Percentiles rank a stretch among this genome's conserved stretches.
Conservation (phyloP, 140 eudicot genomes). For the Flaveria floridana region DNA sequence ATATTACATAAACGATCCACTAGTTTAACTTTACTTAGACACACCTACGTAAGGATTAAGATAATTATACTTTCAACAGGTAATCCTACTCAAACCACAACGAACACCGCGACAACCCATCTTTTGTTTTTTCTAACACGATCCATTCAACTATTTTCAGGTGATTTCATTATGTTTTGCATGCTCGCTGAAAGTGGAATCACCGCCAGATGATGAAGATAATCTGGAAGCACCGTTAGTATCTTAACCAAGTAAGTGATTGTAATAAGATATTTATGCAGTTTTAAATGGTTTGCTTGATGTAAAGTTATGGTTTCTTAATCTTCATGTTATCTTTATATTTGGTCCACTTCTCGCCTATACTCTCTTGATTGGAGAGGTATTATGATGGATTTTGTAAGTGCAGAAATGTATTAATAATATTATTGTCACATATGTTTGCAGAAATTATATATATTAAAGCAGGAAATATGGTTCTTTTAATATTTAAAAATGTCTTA, state of each 20-base stretch:
- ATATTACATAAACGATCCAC: too few relatives aligned
- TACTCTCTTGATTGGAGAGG: not conserved
- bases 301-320: conserved; percentile 14
- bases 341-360: not conserved
- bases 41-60: too few relatives aligned
- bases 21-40: too few relatives aligned
- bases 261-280: conserved; percentile 12
- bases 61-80: too few relatives aligned
- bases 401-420: not conserved
- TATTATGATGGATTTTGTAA: not conserved
- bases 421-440: not conserved
- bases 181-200: conserved; percentile 49
- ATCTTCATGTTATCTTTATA: not conserved
- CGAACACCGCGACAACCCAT: conserved; percentile 5
- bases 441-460: not conserved
- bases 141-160: conserved; percentile 35
- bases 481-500: conserved; percentile 1
- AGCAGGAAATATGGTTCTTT: not conserved
- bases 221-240: conserved; percentile 65
- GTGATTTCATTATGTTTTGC: conserved; percentile 64
- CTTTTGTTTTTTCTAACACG: conserved; percentile 6
- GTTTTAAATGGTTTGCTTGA: conserved; percentile 3
- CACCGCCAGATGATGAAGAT: conserved; percentile 43
- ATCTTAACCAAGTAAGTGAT: conserved; percentile 39
- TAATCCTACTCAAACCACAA: conserved; percentile 16